Evolutionary conservation across 2,329 filamentous ascomycete species (phyloP), one percentile per base, ranked within the genome.

Genomic region (Tolypocladium cylindrosporum): DNA sequence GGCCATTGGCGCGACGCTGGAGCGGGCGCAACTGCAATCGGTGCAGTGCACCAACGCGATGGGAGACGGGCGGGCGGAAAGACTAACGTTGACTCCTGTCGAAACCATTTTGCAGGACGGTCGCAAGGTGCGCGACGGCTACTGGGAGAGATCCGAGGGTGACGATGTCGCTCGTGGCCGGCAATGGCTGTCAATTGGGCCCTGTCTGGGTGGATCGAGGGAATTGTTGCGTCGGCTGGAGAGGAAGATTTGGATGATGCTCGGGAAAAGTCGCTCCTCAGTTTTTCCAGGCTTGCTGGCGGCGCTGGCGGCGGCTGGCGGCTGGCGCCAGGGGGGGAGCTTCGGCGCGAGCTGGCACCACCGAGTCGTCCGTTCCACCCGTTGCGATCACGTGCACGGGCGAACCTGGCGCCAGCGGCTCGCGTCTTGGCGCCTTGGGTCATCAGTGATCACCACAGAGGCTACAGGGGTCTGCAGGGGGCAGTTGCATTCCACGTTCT

Each of bases 21-120:
- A 36, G 16, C 9, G 21, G 31, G 48, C 48, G 10, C 16, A 4
- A 9, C 19, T 21, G 31, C 48, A 59, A 54, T 51, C 36, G 43
- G 21, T 39, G 57, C 40, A 27, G 11, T 54, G 24, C 56, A 36
- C 16, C 53, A 24, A n/a, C 41, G 34, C 19, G 37, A 43, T 6
- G 13, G 37, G 62, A 64, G 65, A 59, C 63, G 64, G 64, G 59
- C 64, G 63, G 64, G 66, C 13, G 36, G 45, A 41, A 68, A 61
- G 64, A 79, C 79, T 64, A 77, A 88, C 85, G 75, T 88, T 88
- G 72, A 86, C 83, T 79, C 84, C 84, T 72, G 86, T 85, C 65
- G 83, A 79, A 75, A 84, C 82, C 84, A 87, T 87, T 77, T 75
- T 67, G 69, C 66, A 71, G 66, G 65, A 67, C 65, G 69, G 70